Conservation (phyloP, 371 early-diverging fungal genomes). For the Lichtheimia corymbifera region DNA sequence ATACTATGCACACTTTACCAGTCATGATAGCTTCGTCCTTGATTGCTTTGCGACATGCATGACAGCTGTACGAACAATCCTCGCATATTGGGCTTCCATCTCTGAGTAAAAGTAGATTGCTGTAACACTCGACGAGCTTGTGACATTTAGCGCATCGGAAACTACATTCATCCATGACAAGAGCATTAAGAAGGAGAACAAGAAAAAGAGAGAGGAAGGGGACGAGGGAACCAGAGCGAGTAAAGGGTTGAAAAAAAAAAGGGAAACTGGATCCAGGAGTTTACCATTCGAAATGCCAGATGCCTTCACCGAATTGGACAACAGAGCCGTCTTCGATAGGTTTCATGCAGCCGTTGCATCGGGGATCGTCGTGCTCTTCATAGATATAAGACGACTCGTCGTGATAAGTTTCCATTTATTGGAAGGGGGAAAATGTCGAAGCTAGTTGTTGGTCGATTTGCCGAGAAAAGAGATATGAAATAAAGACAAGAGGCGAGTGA, state of each 20-base stretch:
- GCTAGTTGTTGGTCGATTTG: too few relatives aligned
- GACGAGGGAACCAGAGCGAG: not conserved
- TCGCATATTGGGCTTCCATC: constrained; percentile 87
- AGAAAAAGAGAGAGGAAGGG: constrained; percentile 4
- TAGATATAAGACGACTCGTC: constrained; percentile 23
- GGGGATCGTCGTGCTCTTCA: constrained; percentile 56
- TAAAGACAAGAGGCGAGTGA: too few relatives aligned
- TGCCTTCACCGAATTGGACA: constrained; percentile 84
- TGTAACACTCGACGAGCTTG: constrained; percentile 76
- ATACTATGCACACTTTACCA: constrained; percentile 33
- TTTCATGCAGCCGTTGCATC: constrained; percentile 74
- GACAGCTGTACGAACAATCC: constrained; percentile 86
- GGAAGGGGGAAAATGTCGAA: too few relatives aligned
- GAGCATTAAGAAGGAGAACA: constrained; percentile 8
- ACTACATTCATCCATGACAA: constrained; percentile 32
- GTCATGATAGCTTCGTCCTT: constrained; percentile 90
- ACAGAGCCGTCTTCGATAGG: constrained; percentile 82
- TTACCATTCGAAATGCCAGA: constrained; percentile 62
- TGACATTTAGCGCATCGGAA: constrained; percentile 81
- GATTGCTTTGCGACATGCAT: constrained; percentile 78
- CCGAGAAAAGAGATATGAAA: too few relatives aligned
- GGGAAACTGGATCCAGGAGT: not conserved
- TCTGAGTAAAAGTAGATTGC: constrained; percentile 76
- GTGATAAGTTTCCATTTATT: constrained; percentile 29
- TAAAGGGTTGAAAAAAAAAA: not conserved